Evolutionary conservation across 2,329 filamentous ascomycete species (phyloP).

Genomic region (Cytospora piceae): DNA sequence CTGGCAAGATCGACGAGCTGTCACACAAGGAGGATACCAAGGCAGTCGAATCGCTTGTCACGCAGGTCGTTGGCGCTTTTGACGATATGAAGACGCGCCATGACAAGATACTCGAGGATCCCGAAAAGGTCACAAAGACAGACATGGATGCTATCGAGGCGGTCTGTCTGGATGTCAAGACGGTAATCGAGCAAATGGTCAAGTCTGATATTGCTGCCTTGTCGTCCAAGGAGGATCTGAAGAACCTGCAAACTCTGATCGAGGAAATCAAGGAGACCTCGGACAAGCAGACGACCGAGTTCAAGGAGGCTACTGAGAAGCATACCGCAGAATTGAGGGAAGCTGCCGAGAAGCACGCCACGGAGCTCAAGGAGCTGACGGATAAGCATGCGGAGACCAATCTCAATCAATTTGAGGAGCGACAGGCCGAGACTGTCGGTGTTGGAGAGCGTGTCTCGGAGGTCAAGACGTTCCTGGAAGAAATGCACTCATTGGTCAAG

Average conservation of each 20-base stretch:
- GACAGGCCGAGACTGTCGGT: conserved; percentile 79
- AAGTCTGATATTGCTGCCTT: conserved; percentile 72
- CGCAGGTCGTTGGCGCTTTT: conserved; percentile 74
- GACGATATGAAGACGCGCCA: conserved; percentile 71
- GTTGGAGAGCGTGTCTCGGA: conserved; percentile 79
- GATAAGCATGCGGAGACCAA: conserved; percentile 72
- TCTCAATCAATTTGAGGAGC: conserved; percentile 79
- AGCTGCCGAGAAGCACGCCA: conserved; percentile 59
- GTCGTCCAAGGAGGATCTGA: conserved; percentile 77
- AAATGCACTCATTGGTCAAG: conserved; percentile 77
- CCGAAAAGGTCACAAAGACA: conserved; percentile 74
- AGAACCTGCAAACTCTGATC: conserved; percentile 69
- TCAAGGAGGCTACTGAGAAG: conserved; percentile 23
- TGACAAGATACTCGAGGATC: conserved; percentile 57
- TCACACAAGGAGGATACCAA: conserved; percentile 80
- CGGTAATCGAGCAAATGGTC: conserved; percentile 72
- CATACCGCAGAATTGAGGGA: conserved; percentile 26
- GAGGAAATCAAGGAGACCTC: conserved; percentile 68
- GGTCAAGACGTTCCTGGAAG: conserved; percentile 76
- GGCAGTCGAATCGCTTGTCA: conserved; percentile 75
- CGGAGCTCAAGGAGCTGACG: conserved; percentile 66
- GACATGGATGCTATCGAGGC: conserved; percentile 82
- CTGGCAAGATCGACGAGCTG: conserved; percentile 68
- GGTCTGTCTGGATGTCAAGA: conserved; percentile 83
- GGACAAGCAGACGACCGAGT: conserved; percentile 63